These are phyloP conservation scores for Trichophyton schoenleinii DNA, from an alignment of 2,329 filamentous ascomycete genomes.

Conservation along the genomic window DNA sequence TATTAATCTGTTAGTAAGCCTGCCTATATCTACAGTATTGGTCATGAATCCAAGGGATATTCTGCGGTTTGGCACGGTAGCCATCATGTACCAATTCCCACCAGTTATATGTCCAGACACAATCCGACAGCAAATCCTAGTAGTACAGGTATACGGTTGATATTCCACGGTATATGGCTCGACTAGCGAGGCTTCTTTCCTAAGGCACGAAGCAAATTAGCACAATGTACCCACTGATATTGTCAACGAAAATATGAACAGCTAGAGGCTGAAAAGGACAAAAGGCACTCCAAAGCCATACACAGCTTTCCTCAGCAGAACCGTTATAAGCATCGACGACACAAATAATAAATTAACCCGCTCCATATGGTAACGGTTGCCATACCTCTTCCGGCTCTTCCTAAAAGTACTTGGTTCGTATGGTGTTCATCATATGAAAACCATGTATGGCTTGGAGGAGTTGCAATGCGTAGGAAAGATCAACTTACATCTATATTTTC, in stretches of 20 bases:
- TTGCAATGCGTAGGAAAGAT: too few species aligned
- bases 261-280: not conserved
- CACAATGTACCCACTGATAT: not conserved
- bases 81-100: not conserved
- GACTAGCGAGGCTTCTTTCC: not conserved
- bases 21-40: too few species aligned
- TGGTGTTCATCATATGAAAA: slow-evolving; percentile 31
- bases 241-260: not conserved
- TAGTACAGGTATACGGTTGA: not conserved
- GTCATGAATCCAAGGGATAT: too few species aligned
- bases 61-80: not conserved
- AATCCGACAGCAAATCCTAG: not conserved
- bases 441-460: not conserved
- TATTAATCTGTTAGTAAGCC: too few species aligned
- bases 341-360: slow-evolving; percentile 14
- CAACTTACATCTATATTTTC: not conserved
- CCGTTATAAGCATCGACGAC: slow-evolving; percentile 38
- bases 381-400: slow-evolving; percentile 40
- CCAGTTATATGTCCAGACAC: too few species aligned
- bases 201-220: not conserved
- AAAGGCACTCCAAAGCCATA: not conserved
- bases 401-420: slow-evolving; percentile 31
- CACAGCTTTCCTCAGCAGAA: slow-evolving; percentile 29
- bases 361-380: slow-evolving; percentile 14
- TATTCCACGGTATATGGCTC: not conserved